Evolutionary conservation across 2,329 filamentous ascomycete species (phyloP), one percentile per base, ranked within the genome.

Genomic region (Neocatenulostroma microsporum): DNA sequence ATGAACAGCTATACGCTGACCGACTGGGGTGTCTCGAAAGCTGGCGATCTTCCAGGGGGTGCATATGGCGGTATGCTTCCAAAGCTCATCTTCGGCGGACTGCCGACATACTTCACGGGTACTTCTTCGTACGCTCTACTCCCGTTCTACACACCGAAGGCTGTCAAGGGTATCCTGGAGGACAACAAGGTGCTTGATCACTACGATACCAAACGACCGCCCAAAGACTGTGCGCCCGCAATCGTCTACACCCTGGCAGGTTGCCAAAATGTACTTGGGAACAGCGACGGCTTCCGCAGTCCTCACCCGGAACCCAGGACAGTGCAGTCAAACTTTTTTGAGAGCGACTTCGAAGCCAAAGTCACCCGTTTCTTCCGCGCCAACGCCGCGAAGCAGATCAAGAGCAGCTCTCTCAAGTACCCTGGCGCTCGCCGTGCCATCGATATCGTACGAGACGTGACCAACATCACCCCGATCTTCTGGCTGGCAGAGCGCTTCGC

Each of bases 401-500:
- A 66, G 40, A 56, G 67, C 31, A 64, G 63, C 44, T 70, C 66
- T 0, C 53, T 73, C 12, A 61, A 62, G 29, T 70, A 69, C 37
- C 56, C 59, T n/a, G 64, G 63, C 26, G 56, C 58, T 15, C 57
- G 62, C 28, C 62, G 63, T 23, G 64, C 67, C 1, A 68, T 73
- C 46, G 66, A 73, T 36, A 67, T 72, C 3, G 65, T 84, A 8
- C 73, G 78, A 17, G 78, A 84, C 42, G 72, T 85, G 1, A 79
- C 75, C 18, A 85, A 85, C 52, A 61, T 83, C 18, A 72, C 70
- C 0, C 79, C 80, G 5, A 74, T 78, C 3, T 68, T 76, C 48
- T 84, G 74, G 49, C 63, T 83, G 26, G 76, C 73, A 0, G 66
- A 80, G 3, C 69, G 72, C 4, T 82, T 84, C 54, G 74, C 76